Percentiles rank a stretch among this genome's conserved stretches.
These are phyloP conservation scores for Lactarius tabidus DNA, from an alignment of 768 basidiomycete species.

Conservation along the genomic window DNA sequence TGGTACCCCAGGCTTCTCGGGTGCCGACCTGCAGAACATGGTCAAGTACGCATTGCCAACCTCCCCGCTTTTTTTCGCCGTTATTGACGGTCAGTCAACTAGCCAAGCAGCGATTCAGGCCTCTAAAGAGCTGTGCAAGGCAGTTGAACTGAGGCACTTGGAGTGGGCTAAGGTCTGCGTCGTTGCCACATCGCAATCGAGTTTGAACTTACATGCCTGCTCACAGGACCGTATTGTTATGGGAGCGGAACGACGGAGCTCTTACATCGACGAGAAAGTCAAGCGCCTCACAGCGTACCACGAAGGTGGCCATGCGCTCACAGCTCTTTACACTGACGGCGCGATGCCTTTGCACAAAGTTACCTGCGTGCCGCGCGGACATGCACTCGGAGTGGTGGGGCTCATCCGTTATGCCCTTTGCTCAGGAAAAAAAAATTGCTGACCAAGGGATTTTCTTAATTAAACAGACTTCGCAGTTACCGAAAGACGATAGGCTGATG, in stretches of 20 bases:
- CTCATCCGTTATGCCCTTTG: not conserved
- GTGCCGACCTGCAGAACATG: conserved; percentile 95
- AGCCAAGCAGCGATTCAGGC: conserved; percentile 94
- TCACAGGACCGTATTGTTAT: conserved; percentile 86
- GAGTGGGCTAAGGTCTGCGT: conserved; percentile 92
- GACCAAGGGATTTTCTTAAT: not conserved
- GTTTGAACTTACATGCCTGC: not conserved
- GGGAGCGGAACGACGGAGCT: conserved; percentile 92
- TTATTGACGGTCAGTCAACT: conserved; percentile 2
- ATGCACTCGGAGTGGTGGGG: conserved; percentile 83
- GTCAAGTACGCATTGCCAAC: conserved; percentile 68
- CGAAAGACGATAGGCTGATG: conserved; percentile 72
- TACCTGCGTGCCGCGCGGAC: conserved; percentile 94
- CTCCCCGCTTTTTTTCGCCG: not conserved
- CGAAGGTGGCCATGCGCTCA: conserved; percentile 95
- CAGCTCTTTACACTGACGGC: conserved; percentile 90
- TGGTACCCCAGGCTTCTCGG: conserved; percentile 94
- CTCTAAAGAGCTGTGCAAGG: conserved; percentile 70
- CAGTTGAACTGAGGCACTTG: conserved; percentile 77
- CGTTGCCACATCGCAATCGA: not conserved
- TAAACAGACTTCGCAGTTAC: conserved; percentile 64
- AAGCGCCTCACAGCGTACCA: conserved; percentile 94
- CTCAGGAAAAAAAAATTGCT: not conserved
- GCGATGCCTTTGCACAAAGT: conserved; percentile 98
- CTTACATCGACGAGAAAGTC: conserved; percentile 80